A percentile compares a stretch with the other conserved stretches of the same genome.
phyloP scores from a whole-genome alignment of 805 yeast species.

The Starmera caribaea region DNA sequence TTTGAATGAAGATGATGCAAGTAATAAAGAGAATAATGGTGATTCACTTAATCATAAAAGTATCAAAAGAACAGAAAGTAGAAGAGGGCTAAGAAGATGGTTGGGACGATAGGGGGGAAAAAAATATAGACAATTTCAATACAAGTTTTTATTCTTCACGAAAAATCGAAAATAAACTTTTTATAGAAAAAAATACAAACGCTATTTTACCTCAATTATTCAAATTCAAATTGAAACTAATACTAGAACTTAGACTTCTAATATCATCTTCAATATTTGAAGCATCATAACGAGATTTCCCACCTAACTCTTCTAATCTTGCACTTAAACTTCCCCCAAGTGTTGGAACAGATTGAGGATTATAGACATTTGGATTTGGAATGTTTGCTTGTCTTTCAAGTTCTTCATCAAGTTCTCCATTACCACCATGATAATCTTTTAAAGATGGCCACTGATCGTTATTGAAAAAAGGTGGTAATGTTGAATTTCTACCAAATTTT shows the following conservation, averaged over 20 bases:
- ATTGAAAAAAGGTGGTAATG: conserved; percentile 12
- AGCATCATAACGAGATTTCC: conserved; percentile 9
- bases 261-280: conserved; percentile 13
- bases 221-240: conserved; percentile 5
- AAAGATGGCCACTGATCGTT: conserved; percentile 17
- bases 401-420: conserved; percentile 1
- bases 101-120: not conserved
- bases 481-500: conserved; percentile 1
- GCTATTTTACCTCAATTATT: not conserved
- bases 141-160: no score
- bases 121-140: no score
- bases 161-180: no score
- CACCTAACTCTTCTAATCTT: conserved; percentile 21
- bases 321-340: conserved; percentile 26
- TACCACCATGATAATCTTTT: conserved; percentile 9
- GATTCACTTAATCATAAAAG: no score
- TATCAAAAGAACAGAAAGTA: not conserved
- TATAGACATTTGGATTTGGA: conserved; percentile 6
- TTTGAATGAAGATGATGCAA: no score
- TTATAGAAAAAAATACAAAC: no score
- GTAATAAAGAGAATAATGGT: no score
- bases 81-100: conserved; percentile 5
- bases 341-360: conserved; percentile 9
- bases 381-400: not conserved
- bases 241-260: conserved; percentile 7